A percentile compares a stretch with the other conserved stretches of the same genome.
Conservation (phyloP, 345 rosid genomes). For the Eucalyptus caleyi region DNA sequence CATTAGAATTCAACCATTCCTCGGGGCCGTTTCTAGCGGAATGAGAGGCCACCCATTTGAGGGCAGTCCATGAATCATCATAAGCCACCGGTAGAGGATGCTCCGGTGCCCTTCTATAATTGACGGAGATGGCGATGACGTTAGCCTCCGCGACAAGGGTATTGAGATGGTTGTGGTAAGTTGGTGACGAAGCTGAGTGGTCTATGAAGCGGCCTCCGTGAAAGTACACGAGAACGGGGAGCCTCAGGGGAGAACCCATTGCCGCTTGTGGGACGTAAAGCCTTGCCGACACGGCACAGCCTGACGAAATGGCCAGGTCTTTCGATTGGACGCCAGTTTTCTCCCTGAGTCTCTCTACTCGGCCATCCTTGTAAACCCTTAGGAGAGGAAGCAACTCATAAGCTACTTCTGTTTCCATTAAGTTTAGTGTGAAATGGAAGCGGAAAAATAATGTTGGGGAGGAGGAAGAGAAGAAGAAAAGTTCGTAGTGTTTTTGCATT, state of each 20-base stretch:
- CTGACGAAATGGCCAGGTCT: slow-evolving; percentile 1
- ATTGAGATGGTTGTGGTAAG: slow-evolving; percentile 3
- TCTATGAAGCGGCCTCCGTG: slow-evolving; percentile 28
- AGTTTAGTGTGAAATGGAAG: neutral
- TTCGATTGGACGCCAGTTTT: slow-evolving; percentile 11
- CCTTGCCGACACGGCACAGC: neutral
- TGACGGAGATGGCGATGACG: slow-evolving; percentile 9
- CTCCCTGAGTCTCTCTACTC: slow-evolving; percentile 17
- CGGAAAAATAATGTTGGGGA: neutral
- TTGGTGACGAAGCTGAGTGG: slow-evolving; percentile 3
- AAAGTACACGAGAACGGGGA: slow-evolving; percentile 22
- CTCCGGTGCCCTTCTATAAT: slow-evolving; percentile 31
- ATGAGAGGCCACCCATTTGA: slow-evolving; percentile 26
- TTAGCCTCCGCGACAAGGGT: slow-evolving; percentile 7
- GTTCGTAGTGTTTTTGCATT: neutral
- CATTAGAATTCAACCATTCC: slow-evolving; percentile 15
- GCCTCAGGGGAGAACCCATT: neutral
- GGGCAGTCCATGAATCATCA: slow-evolving; percentile 31
- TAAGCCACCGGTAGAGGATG: slow-evolving; percentile 16
- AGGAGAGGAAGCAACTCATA: slow-evolving; percentile 3
- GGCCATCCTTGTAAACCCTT: slow-evolving; percentile 17
- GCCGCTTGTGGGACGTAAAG: slow-evolving; percentile 9
- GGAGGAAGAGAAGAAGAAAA: neutral
- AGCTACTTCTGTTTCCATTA: neutral
- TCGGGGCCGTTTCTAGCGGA: slow-evolving; percentile 5